A percentile compares a stretch with the other conserved stretches of the same genome.
Evolutionary conservation across 805 yeast species (phyloP).

Genomic region (Hemisphaericaspora nanyangensis): DNA sequence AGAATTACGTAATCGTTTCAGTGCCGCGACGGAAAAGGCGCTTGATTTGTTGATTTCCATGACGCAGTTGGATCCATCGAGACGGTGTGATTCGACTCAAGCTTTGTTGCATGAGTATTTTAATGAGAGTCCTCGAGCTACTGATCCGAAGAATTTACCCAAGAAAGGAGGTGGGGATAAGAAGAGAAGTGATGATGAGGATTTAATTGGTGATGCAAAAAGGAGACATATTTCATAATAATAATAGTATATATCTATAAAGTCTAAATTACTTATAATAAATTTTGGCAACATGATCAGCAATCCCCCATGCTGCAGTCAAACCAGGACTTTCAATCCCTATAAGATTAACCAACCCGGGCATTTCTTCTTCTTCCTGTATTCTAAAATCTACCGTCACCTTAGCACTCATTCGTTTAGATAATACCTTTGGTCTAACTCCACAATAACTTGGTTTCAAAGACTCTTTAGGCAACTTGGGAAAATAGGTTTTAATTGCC

Average conservation of each 20-base stretch:
- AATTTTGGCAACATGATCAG: conserved; percentile 53
- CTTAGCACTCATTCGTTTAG: conserved; percentile 34
- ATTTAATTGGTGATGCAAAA: conserved; percentile 9
- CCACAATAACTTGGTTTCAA: conserved; percentile 73
- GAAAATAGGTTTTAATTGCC: conserved; percentile 62
- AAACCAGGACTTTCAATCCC: conserved; percentile 92
- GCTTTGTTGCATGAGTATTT: conserved; percentile 70
- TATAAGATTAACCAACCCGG: conserved; percentile 74
- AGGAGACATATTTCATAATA: conserved; percentile 15
- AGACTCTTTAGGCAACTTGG: conserved; percentile 48
- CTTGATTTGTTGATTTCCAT: conserved; percentile 68
- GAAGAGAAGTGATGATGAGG: conserved; percentile 12
- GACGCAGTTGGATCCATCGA: conserved; percentile 75
- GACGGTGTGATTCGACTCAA: conserved; percentile 59
- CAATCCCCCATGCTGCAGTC: conserved; percentile 81
- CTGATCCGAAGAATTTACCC: conserved; percentile 64
- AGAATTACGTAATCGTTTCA: conserved; percentile 77
- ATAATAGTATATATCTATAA: too few relatives aligned
- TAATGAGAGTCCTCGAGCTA: conserved; percentile 69
- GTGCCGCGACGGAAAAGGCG: conserved; percentile 87
- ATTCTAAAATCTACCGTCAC: conserved; percentile 71
- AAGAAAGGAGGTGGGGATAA: conserved; percentile 20
- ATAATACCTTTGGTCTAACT: conserved; percentile 72
- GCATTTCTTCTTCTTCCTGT: conserved; percentile 62
- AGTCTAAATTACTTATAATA: conserved; percentile 16